Evolutionary conservation across 2,329 filamentous ascomycete species (phyloP).

Genomic region (Sphaceloma murrayae): DNA sequence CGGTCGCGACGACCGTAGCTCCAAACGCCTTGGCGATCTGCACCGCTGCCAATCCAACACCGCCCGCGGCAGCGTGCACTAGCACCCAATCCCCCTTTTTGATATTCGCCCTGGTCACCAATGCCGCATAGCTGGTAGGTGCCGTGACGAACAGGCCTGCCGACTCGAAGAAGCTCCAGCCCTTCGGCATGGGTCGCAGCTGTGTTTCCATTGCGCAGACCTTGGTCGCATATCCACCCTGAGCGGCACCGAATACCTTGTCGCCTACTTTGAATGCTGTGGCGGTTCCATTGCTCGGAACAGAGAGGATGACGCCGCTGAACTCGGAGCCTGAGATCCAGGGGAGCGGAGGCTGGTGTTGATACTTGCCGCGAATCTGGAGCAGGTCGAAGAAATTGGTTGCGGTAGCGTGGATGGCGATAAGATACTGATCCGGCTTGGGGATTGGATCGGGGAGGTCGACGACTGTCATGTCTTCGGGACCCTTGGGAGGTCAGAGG

Average conservation of each 20-base stretch:
- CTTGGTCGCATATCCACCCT: constrained; percentile 78
- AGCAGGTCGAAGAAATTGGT: constrained; percentile 97
- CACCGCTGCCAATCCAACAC: constrained; percentile 82
- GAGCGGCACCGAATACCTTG: constrained; percentile 74
- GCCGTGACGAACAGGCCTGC: constrained; percentile 87
- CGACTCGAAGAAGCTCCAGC: constrained; percentile 76
- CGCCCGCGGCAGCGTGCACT: constrained; percentile 84
- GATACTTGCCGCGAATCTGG: constrained; percentile 92
- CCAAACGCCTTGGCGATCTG: constrained; percentile 90
- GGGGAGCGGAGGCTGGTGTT: constrained; percentile 78
- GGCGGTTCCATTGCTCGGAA: constrained; percentile 41
- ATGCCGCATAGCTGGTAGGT: constrained; percentile 75
- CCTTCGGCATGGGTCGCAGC: constrained; percentile 64
- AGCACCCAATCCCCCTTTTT: constrained; percentile 74
- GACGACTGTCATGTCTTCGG: constrained; percentile 66
- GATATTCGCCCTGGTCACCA: constrained; percentile 68
- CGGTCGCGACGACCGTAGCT: constrained; percentile 87
- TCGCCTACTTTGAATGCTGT: constrained; percentile 62
- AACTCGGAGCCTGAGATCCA: constrained; percentile 87
- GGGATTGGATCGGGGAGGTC: constrained; percentile 67
- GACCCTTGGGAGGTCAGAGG: constrained; percentile 47
- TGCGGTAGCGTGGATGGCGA: constrained; percentile 75
- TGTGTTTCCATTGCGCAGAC: constrained; percentile 56
- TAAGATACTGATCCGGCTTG: constrained; percentile 65
- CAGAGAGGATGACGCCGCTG: constrained; percentile 62